Evolutionary conservation across 2,329 filamentous ascomycete genomes (phyloP).

Genomic region (Fusarium ramigenum): DNA sequence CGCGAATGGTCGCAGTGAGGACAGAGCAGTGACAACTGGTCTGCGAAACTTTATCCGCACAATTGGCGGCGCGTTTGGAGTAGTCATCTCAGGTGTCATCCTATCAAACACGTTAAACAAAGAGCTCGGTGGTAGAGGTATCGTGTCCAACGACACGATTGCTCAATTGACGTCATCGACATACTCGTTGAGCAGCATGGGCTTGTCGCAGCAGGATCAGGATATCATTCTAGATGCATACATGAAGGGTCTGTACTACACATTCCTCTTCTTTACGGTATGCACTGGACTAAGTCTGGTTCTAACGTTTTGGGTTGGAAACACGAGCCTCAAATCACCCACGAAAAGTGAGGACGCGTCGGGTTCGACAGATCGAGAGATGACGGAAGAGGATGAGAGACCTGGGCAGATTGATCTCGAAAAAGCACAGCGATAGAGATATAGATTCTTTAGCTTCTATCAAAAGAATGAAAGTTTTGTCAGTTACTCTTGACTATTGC

Average conservation of each 20-base stretch:
- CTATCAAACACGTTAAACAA: not conserved
- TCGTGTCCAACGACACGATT: not conserved
- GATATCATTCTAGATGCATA: not conserved
- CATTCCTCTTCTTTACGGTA: not conserved
- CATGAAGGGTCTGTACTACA: not conserved
- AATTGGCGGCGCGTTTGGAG: slow-evolving; percentile 7
- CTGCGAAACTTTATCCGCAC: not conserved
- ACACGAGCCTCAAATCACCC: not conserved
- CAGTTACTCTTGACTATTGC: not conserved
- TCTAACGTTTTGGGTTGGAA: not conserved
- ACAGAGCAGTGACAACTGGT: not conserved
- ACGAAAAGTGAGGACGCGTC: not conserved
- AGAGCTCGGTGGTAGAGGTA: not conserved
- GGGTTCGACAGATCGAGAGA: not conserved
- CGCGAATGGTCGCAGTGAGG: not conserved
- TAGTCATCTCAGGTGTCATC: not conserved
- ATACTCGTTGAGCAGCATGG: not conserved
- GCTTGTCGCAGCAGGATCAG: not conserved
- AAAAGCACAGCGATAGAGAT: not conserved
- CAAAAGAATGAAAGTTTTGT: not conserved
- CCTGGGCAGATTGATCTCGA: not conserved
- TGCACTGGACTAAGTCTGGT: not conserved
- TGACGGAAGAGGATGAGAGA: not conserved
- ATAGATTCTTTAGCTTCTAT: too few relatives aligned
- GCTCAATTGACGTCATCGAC: not conserved